Conservation (phyloP, 2,329 filamentous ascomycete genomes). For the Penicillium sp. region DNA sequence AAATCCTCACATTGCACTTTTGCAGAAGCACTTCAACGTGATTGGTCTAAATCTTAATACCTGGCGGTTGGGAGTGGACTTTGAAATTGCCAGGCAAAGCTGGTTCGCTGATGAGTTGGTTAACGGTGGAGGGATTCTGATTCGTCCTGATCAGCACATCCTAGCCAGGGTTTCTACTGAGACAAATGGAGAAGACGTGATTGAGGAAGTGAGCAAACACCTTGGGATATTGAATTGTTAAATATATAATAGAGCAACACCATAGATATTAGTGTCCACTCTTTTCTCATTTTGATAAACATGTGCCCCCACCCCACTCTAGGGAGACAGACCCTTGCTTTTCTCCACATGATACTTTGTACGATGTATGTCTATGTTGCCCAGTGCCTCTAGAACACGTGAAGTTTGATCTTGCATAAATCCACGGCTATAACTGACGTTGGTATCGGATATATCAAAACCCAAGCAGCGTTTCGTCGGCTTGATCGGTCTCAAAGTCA, state of each 20-base stretch:
- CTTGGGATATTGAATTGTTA: background rate
- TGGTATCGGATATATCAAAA: constrained; percentile 3
- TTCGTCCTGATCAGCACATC: constrained; percentile 46
- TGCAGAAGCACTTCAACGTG: background rate
- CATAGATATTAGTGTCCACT: background rate
- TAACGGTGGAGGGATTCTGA: constrained; percentile 30
- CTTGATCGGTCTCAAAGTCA: constrained; percentile 50
- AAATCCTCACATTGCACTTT: background rate
- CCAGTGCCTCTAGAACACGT: background rate
- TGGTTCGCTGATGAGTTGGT: constrained; percentile 20
- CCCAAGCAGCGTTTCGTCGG: constrained; percentile 35
- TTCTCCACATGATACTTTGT: background rate
- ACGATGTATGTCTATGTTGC: background rate
- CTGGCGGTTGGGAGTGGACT: constrained; percentile 1
- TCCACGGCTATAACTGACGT: background rate
- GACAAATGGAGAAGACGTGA: background rate
- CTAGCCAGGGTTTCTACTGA: constrained; percentile 8
- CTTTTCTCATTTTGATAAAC: background rate
- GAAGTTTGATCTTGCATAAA: background rate
- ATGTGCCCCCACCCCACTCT: background rate
- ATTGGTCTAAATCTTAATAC: background rate
- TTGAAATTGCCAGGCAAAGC: background rate
- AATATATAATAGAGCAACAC: background rate
- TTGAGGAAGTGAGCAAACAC: background rate
- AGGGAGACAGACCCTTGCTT: background rate